phyloP scores from a whole-genome alignment of 2,329 filamentous ascomycete species.

The Cadophora luteo-olivacea region DNA sequence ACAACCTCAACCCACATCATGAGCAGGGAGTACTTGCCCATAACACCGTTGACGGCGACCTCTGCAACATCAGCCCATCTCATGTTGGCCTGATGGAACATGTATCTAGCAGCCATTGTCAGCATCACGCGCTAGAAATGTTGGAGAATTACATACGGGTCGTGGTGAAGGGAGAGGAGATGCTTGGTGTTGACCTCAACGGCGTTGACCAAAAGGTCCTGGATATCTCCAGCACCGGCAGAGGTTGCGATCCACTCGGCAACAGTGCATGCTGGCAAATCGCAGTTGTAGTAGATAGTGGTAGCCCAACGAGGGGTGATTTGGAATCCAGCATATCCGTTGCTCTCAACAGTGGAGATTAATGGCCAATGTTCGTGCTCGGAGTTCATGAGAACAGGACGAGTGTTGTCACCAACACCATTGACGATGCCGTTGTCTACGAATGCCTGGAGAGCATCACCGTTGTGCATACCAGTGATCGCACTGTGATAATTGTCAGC shows the following conservation, averaged over 20 bases:
- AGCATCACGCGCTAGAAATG: neutral
- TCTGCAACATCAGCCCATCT: slow-evolving; percentile 46
- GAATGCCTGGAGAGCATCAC: slow-evolving; percentile 64
- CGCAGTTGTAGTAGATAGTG: slow-evolving; percentile 65
- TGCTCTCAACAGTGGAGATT: slow-evolving; percentile 55
- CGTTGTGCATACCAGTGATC: slow-evolving; percentile 68
- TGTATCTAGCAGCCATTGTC: slow-evolving; percentile 20
- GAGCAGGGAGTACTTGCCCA: slow-evolving; percentile 12
- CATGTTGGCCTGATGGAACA: slow-evolving; percentile 66
- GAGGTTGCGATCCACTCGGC: slow-evolving; percentile 61
- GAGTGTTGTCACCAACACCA: slow-evolving; percentile 67
- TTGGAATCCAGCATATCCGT: slow-evolving; percentile 61
- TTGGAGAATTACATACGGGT: slow-evolving; percentile 19
- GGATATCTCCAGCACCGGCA: slow-evolving; percentile 57
- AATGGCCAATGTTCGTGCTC: slow-evolving; percentile 57
- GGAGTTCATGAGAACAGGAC: slow-evolving; percentile 57
- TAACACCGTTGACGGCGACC: slow-evolving; percentile 28
- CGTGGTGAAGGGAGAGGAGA: slow-evolving; percentile 54
- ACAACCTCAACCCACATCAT: slow-evolving; percentile 22
- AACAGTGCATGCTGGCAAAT: slow-evolving; percentile 39
- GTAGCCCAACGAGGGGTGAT: slow-evolving; percentile 66
- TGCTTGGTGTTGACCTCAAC: slow-evolving; percentile 59
- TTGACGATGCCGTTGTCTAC: slow-evolving; percentile 62
- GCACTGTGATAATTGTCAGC: slow-evolving; percentile 61
- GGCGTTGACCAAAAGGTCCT: slow-evolving; percentile 57